phyloP scores from a whole-genome alignment of 2,329 filamentous ascomycete species.

The Colletotrichum agaves region DNA sequence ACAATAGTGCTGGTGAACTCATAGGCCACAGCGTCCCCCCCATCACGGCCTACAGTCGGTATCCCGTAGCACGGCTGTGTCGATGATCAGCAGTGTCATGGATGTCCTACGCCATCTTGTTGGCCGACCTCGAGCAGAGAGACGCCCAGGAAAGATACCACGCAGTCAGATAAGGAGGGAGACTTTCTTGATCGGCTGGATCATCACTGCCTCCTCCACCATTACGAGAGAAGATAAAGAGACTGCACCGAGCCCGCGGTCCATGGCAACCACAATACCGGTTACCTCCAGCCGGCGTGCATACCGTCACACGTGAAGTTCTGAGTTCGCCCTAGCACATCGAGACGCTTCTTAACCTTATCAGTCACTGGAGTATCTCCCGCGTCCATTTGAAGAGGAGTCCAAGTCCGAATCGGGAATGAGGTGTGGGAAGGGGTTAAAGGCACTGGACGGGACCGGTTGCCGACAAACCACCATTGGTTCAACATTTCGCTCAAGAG shows the following conservation, averaged over 20 bases:
- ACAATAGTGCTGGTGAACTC: neutral
- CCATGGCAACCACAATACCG: constrained; percentile 11
- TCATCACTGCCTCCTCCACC: neutral
- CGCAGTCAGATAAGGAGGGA: neutral
- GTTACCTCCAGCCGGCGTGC: neutral
- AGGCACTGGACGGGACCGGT: constrained; percentile 5
- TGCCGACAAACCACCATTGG: constrained; percentile 8
- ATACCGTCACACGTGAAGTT: neutral
- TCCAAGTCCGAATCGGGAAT: neutral
- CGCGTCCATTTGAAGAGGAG: neutral
- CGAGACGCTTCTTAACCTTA: neutral
- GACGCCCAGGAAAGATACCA: neutral
- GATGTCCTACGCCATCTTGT: neutral
- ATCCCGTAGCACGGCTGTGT: neutral
- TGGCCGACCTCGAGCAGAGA: neutral
- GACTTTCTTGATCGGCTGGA: neutral
- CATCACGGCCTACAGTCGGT: neutral
- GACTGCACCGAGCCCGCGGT: constrained; percentile 1
- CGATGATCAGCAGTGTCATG: neutral
- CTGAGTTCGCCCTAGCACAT: neutral
- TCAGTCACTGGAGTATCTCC: neutral
- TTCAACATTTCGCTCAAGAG: constrained; percentile 12
- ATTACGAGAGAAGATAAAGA: neutral
- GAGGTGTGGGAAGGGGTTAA: neutral
- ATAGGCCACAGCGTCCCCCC: neutral